These are phyloP conservation scores for Populus deltoides DNA, from an alignment of 345 rosid genomes.

Conservation along the genomic window DNA sequence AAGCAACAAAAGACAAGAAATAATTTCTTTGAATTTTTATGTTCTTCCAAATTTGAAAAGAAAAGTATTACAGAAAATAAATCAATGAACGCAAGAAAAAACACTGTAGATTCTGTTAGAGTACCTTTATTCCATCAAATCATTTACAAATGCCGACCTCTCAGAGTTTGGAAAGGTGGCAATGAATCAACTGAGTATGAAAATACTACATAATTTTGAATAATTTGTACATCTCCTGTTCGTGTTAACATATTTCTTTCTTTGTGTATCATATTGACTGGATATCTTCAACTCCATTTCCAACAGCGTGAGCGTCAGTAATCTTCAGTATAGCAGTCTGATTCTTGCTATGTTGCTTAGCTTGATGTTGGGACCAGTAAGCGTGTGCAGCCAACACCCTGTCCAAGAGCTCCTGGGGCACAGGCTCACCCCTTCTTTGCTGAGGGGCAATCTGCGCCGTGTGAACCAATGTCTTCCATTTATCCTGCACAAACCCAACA, in stretches of 20 bases:
- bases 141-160: conserved; percentile 48
- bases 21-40: neutral
- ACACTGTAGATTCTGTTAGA: conserved; percentile 16
- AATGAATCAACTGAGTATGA: conserved; percentile 42
- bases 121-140: conserved; percentile 36
- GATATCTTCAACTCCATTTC: conserved; percentile 25
- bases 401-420: conserved; percentile 87
- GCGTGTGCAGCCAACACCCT: conserved; percentile 82
- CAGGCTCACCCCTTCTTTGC: conserved; percentile 94
- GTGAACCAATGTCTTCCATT: conserved; percentile 98
- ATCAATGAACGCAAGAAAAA: conserved; percentile 21
- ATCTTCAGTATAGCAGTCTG: conserved; percentile 30
- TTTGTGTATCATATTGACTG: conserved; percentile 28
- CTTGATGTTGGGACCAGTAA: conserved; percentile 79
- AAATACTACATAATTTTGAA: conserved; percentile 40
- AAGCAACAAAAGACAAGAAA: too few species aligned
- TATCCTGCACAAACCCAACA: conserved; percentile 54
- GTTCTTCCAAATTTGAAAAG: conserved; percentile 1
- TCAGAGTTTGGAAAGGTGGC: conserved; percentile 15
- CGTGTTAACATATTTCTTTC: conserved; percentile 26
- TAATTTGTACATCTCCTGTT: conserved; percentile 41
- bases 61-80: conserved; percentile 22
- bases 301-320: conserved; percentile 13
- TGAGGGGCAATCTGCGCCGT: conserved; percentile 86
- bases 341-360: conserved; percentile 63